phyloP scores from a whole-genome alignment of 768 basidiomycete species.

The Leccinum barrowsii region DNA sequence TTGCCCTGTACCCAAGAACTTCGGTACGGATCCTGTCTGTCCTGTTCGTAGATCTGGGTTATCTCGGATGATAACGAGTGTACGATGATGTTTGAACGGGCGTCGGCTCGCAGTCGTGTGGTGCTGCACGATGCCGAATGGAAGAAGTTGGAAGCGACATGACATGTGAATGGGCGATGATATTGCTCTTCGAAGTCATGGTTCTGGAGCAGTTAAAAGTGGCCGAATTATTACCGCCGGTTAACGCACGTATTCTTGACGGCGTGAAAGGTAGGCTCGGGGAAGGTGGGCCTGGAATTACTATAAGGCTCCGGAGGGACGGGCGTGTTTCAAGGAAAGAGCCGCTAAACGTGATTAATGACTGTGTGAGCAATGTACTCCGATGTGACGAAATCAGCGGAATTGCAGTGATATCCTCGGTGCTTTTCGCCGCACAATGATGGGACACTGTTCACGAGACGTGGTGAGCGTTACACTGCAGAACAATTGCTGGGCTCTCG shows the following conservation, averaged over 20 bases:
- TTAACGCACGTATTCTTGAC: neutral
- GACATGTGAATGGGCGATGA: neutral
- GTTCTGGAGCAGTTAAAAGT: neutral
- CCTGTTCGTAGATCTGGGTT: neutral
- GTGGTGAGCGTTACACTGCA: neutral
- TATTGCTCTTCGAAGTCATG: neutral
- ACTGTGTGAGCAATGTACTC: neutral
- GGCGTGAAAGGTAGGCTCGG: neutral
- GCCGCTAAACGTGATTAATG: neutral
- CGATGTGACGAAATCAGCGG: neutral
- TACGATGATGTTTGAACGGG: slow-evolving; percentile 6
- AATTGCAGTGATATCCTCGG: neutral
- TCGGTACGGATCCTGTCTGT: neutral
- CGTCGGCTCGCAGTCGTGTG: neutral
- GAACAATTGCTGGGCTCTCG: neutral
- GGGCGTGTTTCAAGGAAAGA: slow-evolving; percentile 20
- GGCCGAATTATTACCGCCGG: neutral
- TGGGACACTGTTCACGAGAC: neutral
- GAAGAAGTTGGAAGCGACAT: neutral
- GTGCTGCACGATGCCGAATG: neutral
- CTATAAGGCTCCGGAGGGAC: slow-evolving; percentile 1
- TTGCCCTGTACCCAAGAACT: slow-evolving; percentile 3
- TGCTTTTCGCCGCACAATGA: neutral
- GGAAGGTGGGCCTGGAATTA: neutral
- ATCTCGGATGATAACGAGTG: slow-evolving; percentile 2